phyloP scores from a whole-genome alignment of 2,329 filamentous ascomycete species.

The Neopestalotiopsis sp. region DNA sequence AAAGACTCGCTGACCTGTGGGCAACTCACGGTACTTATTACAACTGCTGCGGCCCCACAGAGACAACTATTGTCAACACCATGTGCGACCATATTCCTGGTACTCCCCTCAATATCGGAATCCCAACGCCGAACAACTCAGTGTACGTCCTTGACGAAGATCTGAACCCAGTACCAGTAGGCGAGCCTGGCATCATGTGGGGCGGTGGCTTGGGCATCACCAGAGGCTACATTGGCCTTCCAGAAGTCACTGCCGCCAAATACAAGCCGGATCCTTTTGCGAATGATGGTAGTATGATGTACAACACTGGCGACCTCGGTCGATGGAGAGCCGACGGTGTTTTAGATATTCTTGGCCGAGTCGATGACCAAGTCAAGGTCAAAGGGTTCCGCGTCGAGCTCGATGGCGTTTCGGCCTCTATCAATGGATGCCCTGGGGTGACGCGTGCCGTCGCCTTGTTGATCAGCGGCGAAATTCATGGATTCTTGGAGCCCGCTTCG shows the following conservation, averaged over 20 bases:
- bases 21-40: slow-evolving; percentile 53
- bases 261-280: slow-evolving; percentile 58
- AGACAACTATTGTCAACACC: slow-evolving; percentile 65
- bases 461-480: slow-evolving; percentile 20
- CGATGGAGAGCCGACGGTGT: slow-evolving; percentile 59
- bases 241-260: slow-evolving; percentile 53
- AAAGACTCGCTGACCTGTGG: slow-evolving; percentile 61
- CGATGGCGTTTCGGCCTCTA: slow-evolving; percentile 59
- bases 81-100: slow-evolving; percentile 56
- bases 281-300: slow-evolving; percentile 58
- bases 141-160: slow-evolving; percentile 60
- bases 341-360: slow-evolving; percentile 60
- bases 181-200: slow-evolving; percentile 60
- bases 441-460: slow-evolving; percentile 17
- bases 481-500: slow-evolving; percentile 18
- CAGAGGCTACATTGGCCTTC: slow-evolving; percentile 60
- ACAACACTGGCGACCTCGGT: slow-evolving; percentile 65
- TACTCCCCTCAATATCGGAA: slow-evolving; percentile 56
- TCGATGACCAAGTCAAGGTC: slow-evolving; percentile 68
- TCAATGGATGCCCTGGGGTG: slow-evolving; percentile 45
- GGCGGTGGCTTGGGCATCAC: slow-evolving; percentile 61
- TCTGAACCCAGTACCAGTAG: slow-evolving; percentile 49
- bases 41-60: slow-evolving; percentile 66
- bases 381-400: slow-evolving; percentile 68
- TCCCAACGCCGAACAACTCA: slow-evolving; percentile 61